Percentiles rank a stretch among this genome's conserved stretches.
Evolutionary conservation across 257 asterid species (phyloP).

Genomic region (Solanum chiquidenum): DNA sequence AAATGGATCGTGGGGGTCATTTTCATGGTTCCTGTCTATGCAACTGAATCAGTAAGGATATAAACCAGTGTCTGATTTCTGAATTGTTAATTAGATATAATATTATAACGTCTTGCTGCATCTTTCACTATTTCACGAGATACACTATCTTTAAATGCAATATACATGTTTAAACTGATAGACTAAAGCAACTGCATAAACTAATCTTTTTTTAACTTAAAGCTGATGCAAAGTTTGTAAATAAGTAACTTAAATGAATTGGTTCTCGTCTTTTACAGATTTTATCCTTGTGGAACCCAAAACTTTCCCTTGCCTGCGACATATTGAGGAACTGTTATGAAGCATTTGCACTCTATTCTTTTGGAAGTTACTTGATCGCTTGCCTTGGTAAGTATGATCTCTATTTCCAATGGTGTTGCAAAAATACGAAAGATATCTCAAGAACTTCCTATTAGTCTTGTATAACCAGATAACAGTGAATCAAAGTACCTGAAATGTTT

Average conservation of each 20-base stretch:
- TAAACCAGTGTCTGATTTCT: neutral
- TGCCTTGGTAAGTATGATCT: constrained; percentile 67
- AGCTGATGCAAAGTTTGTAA: neutral
- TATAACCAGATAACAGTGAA: neutral
- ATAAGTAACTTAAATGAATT: neutral
- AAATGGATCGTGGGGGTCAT: constrained; percentile 85
- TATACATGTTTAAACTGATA: neutral
- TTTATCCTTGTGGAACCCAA: constrained; percentile 60
- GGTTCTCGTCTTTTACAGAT: constrained; percentile 31
- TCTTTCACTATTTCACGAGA: neutral
- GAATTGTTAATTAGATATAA: neutral
- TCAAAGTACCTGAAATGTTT: neutral
- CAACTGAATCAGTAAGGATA: constrained; percentile 72
- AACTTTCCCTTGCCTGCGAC: constrained; percentile 78
- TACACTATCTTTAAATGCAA: neutral
- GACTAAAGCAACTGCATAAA: neutral
- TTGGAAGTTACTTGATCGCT: constrained; percentile 90
- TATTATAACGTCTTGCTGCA: neutral
- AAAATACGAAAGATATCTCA: neutral
- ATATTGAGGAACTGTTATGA: constrained; percentile 88
- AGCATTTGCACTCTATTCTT: constrained; percentile 91
- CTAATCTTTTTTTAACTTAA: neutral
- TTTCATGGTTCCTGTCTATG: constrained; percentile 89
- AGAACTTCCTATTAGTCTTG: neutral
- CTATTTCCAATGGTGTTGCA: neutral